A percentile compares a stretch with the other conserved stretches of the same genome.
phyloP scores from a whole-genome alignment of 2,329 filamentous ascomycete species.

The Talaromyces sp. region DNA sequence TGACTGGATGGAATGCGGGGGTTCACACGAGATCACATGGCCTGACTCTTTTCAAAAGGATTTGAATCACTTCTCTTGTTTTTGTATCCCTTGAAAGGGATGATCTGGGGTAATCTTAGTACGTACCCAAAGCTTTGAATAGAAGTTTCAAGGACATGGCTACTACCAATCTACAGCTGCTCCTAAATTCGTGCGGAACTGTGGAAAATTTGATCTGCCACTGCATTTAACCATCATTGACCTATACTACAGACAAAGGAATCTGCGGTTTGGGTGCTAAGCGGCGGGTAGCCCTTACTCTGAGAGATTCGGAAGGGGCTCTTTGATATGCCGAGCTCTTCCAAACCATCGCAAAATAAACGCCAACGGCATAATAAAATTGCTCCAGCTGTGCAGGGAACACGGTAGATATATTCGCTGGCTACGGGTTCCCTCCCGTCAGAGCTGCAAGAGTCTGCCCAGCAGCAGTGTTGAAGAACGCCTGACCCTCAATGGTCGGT shows the following conservation, averaged over 20 bases:
- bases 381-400: not conserved
- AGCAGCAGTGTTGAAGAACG: not conserved
- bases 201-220: not conserved
- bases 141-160: not conserved
- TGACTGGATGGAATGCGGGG: conserved; percentile 2
- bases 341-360: not conserved
- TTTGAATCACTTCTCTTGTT: not conserved
- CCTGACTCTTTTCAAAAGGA: not conserved
- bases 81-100: not conserved
- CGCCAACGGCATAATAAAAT: not conserved
- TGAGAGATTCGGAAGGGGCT: not conserved
- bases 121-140: not conserved
- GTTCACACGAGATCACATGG: not conserved
- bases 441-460: not conserved
- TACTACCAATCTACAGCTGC: not conserved
- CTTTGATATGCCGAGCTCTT: not conserved
- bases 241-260: not conserved
- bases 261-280: not conserved
- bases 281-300: not conserved
- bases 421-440: not conserved
- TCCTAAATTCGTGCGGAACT: not conserved
- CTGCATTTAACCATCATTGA: not conserved
- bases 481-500: not conserved
- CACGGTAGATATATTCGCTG: not conserved
- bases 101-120: not conserved